Percentiles rank a stretch among this genome's conserved stretches.
phyloP scores from a whole-genome alignment of 176 grass and related monocot species.

The Ensete glaucum region DNA sequence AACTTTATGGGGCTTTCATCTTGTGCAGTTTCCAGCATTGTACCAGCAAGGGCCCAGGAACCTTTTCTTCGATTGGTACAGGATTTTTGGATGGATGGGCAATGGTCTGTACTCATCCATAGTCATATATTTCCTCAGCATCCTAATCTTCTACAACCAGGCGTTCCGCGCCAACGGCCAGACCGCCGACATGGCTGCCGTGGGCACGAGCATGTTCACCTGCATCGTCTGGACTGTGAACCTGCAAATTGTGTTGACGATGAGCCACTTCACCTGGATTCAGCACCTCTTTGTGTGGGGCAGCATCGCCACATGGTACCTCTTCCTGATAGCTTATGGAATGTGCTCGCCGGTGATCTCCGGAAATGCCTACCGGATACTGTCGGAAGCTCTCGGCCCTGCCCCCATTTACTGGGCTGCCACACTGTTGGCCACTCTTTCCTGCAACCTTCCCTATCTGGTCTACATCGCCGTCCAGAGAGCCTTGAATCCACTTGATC shows the following conservation, averaged over 20 bases:
- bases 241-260: conserved; percentile 82
- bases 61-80: conserved; percentile 96
- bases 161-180: conserved; percentile 58
- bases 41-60: conserved; percentile 95
- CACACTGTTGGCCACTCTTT: conserved; percentile 52
- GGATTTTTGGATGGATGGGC: conserved; percentile 87
- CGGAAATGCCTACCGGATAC: conserved; percentile 49
- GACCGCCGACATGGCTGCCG: conserved; percentile 83
- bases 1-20: neutral
- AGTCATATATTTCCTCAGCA: conserved; percentile 71
- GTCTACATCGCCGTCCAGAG: conserved; percentile 81
- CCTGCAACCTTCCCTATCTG: conserved; percentile 79
- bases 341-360: conserved; percentile 46
- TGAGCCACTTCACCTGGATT: conserved; percentile 99
- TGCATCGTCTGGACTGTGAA: conserved; percentile 97
- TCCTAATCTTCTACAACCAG: conserved; percentile 69
- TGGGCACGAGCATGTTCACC: conserved; percentile 93
- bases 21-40: conserved; percentile 78
- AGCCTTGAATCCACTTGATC: conserved; percentile 69
- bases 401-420: conserved; percentile 61
- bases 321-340: conserved; percentile 69
- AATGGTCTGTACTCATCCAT: conserved; percentile 92
- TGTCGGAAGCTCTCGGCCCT: conserved; percentile 66
- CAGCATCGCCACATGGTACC: conserved; percentile 83
- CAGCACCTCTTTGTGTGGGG: conserved; percentile 89